Base-by-base conservation (phyloP, 768 basidiomycete species). In the Terana coerulea region DNA sequence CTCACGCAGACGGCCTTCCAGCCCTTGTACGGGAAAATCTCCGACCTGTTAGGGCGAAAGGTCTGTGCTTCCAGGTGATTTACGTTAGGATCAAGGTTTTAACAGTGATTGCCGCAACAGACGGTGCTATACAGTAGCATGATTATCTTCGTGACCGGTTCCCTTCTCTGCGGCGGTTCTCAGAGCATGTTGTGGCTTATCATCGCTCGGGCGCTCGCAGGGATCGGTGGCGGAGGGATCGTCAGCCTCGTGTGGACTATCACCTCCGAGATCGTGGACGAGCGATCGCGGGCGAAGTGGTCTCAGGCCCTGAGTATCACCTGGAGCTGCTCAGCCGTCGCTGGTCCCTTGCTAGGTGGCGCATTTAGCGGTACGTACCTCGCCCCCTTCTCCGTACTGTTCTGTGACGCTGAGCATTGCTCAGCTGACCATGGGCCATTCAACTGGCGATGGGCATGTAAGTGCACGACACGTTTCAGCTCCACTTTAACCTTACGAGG, bases 401-500 rank as follows among this genome's bases (percentile, higher is more conserved):
- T 47, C 46, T 25, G 40, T 14, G 52, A 55, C 26, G 24, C 43
- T 50, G 25, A 50, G 26, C 19, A 24, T 22, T 42, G 43, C 53
- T 25, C 43, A 50, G 53, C 54, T 36, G 48, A 58, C 49, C 48
- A 28, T 50, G 59, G 64, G 40, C 19, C 43, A 40, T 46, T 86
- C 48, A 81, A 73, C 60, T 93, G 90, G 90, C 76, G 91, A 77
- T 92, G 87, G 84, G 86, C 81, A 47, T 93, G 90, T 92, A 69
- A 71, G 90, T 76, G 6, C 24, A 15, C 48, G 56, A 28, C 17
- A 54, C 44, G 49, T 46, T 47, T 40, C 44, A 47, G 52, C 34
- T 48, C 42, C 44, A 57, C 55, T 51, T 61, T 60, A 52, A 44
- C 44, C 26, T 42, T 25, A 17, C 14, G 25, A 41, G n/a, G 37